These are phyloP conservation scores for Magnaporthiopsis incrustans DNA, from an alignment of 2,329 filamentous ascomycete species.

Conservation along the genomic window DNA sequence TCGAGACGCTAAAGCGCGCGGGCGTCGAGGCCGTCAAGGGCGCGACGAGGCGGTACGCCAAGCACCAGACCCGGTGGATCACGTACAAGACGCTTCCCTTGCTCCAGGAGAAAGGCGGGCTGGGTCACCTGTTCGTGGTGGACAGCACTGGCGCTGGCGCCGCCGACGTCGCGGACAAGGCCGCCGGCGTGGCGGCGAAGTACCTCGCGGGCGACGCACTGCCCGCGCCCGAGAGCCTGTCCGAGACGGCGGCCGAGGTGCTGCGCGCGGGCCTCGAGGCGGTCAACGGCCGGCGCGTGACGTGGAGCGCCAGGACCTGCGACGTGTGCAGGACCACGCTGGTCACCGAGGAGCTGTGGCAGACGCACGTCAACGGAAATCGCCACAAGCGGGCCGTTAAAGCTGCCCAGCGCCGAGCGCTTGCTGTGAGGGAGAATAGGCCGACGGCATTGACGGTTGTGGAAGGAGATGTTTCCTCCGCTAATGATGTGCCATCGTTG, in stretches of 20 bases:
- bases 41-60: slow-evolving; percentile 82
- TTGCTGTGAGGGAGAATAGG: neutral
- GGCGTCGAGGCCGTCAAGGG: slow-evolving; percentile 71
- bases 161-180: slow-evolving; percentile 56
- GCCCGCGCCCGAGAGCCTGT: slow-evolving; percentile 41
- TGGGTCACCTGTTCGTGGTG: slow-evolving; percentile 63
- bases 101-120: slow-evolving; percentile 45
- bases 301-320: slow-evolving; percentile 54
- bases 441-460: slow-evolving; percentile 15
- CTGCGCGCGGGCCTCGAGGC: slow-evolving; percentile 41
- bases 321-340: slow-evolving; percentile 61
- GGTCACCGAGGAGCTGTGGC: slow-evolving; percentile 46
- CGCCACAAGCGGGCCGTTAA: slow-evolving; percentile 26
- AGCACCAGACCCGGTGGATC: slow-evolving; percentile 80
- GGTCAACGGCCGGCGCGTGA: slow-evolving; percentile 41
- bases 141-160: slow-evolving; percentile 54
- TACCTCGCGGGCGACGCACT: slow-evolving; percentile 54
- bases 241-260: slow-evolving; percentile 40
- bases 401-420: slow-evolving; percentile 19
- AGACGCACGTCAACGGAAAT: slow-evolving; percentile 34
- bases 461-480: neutral
- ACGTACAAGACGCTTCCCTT: slow-evolving; percentile 69
- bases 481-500: neutral
- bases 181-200: slow-evolving; percentile 47
- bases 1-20: slow-evolving; percentile 46